Base-by-base conservation (phyloP, 768 basidiomycete genomes). In the Udeniomyces megalosporus region DNA sequence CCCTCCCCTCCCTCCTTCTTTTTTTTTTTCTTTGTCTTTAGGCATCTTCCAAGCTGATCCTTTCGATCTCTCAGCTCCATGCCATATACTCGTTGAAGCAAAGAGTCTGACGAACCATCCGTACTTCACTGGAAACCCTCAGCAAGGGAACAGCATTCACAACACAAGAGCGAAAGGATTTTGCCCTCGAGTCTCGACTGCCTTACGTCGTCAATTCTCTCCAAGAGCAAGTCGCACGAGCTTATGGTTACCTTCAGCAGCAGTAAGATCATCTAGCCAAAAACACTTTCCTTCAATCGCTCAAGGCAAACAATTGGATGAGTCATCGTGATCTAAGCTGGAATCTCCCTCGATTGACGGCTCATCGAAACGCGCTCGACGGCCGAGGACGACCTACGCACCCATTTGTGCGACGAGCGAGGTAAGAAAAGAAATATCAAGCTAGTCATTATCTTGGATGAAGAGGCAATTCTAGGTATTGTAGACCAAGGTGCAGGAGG, bases 361-460 rank as follows among this genome's bases (percentile, higher is more conserved):
- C 67, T 86, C 85, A 4, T 69, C 88, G 81, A 85, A 84, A 4
- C 84, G 88, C 51, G 88, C 88, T 0, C 60, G 75, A 82, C 76
- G 7, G 88, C 89, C 84, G 85, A 88, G 68, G 78, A 82, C 65
- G 82, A 83, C 65, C 86, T 86, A 68, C 28, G 48, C 12, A 56
- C 45, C 3, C 45, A 46, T 26, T 42, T 56, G 4, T 22, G 28
- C 44, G 38, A 56, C 47, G 2, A n/a, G 2, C 32, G 22, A 22
- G 55, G 53, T 2, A 22, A 35, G n/a, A 50, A 49, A 55, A 2
- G 26, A 4, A 48, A 69, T 63, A 80, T 91, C 59, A 84, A 90
- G 64, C 76, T 91, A 26, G 78, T 92, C 55, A 86, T 91, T 28
- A 84, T 84, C 59, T 85, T 86, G 0, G 89, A 92, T 70, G 81